Evolutionary conservation across 495 filamentous ascomycete species (phyloP), one percentile per base, ranked within the genome.

Genomic region (Penicillium chermesinum): DNA sequence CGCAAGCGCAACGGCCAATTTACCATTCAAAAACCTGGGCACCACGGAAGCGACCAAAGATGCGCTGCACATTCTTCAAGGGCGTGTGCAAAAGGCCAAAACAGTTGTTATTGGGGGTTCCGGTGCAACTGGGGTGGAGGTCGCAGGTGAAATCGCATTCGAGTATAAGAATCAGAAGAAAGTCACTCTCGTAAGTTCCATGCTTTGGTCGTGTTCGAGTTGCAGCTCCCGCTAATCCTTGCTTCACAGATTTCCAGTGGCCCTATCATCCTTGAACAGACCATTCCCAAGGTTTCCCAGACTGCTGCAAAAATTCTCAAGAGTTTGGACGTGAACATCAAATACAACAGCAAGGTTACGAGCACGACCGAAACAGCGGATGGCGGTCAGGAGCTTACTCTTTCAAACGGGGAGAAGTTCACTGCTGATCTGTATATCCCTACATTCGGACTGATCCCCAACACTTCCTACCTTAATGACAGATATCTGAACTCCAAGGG

Each of bases 401-500:
- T 52, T 25, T 41, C 43, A 14, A 52, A 25, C 19, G 49, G 49
- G 4, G 15, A 46, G 19, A 45, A 27, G 13, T 34, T 21, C 17
- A 40, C 30, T 7, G 49, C 49, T 17, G 49, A 52, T 38, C 16
- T 27, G n/a, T 52, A 52, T 9, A 52, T 52, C 36, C 25, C 49
- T 16, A 52, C 49, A 7, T 46, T 37, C 18, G 49, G 49, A 3
- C 21, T 30, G n/a, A 12, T 46, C 30, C 49, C 49, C 2, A 52
- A 52, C 18, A 52, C 45, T 19, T 7, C 45, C 27, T 52, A 46
- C 13, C 40, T 52, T 10, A 37, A 17, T 7, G 38, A 35, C 18
- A 20, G 14, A n/a, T 52, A 18, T 18, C 37, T 52, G 8, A 41
- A 45, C 16, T 5, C 37, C 1, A 12, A 52, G 25, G 49, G 49